Percentiles rank a stretch among this genome's conserved stretches.
Evolutionary conservation across 352 stramenopile genomes (phyloP).

Genomic region (Globisporangium camurandrum): DNA sequence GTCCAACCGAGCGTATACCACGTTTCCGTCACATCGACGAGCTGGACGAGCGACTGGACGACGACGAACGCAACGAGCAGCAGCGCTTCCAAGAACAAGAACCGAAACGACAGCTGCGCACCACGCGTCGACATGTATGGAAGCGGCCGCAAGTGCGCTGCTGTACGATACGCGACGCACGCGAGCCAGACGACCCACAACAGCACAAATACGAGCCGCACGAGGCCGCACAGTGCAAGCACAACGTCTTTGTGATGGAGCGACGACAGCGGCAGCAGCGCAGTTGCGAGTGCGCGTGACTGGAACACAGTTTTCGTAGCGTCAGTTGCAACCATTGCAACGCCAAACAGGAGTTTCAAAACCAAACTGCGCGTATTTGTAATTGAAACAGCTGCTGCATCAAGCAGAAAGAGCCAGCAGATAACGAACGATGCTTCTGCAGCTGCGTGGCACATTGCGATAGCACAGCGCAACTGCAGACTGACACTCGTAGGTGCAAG

Average conservation of each 20-base stretch:
- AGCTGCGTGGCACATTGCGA: slow-evolving; percentile 59
- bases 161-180: slow-evolving; percentile 43
- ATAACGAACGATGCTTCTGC: slow-evolving; percentile 72
- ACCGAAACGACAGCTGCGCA: slow-evolving; percentile 84
- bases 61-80: slow-evolving; percentile 72
- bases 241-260: slow-evolving; percentile 39
- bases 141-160: slow-evolving; percentile 49
- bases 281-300: slow-evolving; percentile 20
- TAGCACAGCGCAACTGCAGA: slow-evolving; percentile 55
- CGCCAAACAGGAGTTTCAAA: slow-evolving; percentile 32
- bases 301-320: no score
- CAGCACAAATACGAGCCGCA: slow-evolving; percentile 47
- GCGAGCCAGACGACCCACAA: slow-evolving; percentile 71
- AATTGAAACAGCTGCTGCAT: no score
- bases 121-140: slow-evolving; percentile 83
- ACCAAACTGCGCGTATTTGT: slow-evolving; percentile 20
- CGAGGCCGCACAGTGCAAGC: slow-evolving; percentile 60
- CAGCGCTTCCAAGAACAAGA: slow-evolving; percentile 68
- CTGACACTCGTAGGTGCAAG: slow-evolving; percentile 40
- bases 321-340: slow-evolving; percentile 41
- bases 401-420: slow-evolving; percentile 76
- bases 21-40: slow-evolving; percentile 47
- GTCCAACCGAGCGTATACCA: slow-evolving; percentile 66
- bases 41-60: slow-evolving; percentile 55
- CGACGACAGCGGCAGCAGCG: slow-evolving; percentile 1